These are phyloP conservation scores for Parastagonospora avenae DNA, from an alignment of 2,329 filamentous ascomycete genomes.

Conservation along the genomic window DNA sequence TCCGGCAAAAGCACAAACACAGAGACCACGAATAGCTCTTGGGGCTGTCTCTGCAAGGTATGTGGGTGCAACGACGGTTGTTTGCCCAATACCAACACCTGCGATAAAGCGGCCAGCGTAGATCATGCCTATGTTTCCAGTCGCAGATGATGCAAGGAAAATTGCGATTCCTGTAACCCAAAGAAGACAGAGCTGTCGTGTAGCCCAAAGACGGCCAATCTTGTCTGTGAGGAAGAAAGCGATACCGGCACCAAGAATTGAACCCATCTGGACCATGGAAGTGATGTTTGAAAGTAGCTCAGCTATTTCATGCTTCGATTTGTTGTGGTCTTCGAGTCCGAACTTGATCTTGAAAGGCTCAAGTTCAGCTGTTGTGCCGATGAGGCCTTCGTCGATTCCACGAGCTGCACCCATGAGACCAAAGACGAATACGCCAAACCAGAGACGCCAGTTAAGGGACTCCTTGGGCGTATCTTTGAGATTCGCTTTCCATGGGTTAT, in stretches of 20 bases:
- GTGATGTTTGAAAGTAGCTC: conserved; percentile 67
- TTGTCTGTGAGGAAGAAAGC: conserved; percentile 57
- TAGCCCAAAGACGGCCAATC: conserved; percentile 52
- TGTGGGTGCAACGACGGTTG: conserved; percentile 70
- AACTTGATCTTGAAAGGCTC: conserved; percentile 44
- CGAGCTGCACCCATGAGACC: conserved; percentile 77
- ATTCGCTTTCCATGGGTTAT: conserved; percentile 48
- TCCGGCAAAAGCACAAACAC: conserved; percentile 72
- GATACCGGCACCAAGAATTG: conserved; percentile 71
- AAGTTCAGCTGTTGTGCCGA: conserved; percentile 64
- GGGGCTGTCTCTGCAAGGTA: conserved; percentile 77
- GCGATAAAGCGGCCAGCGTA: conserved; percentile 71
- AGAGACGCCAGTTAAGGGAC: conserved; percentile 77
- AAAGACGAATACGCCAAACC: conserved; percentile 74
- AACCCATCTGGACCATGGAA: conserved; percentile 81
- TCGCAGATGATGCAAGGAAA: conserved; percentile 44
- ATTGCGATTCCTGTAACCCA: conserved; percentile 51
- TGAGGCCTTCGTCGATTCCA: conserved; percentile 81
- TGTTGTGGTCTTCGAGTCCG: conserved; percentile 39
- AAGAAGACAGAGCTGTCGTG: conserved; percentile 48
- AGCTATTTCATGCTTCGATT: conserved; percentile 37
- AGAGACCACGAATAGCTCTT: conserved; percentile 71
- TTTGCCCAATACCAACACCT: conserved; percentile 69
- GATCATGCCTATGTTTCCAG: conserved; percentile 54
- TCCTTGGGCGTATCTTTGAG: conserved; percentile 70